These are phyloP conservation scores for Alternaria conjuncta DNA, from an alignment of 2,329 filamentous ascomycete species.

Conservation along the genomic window DNA sequence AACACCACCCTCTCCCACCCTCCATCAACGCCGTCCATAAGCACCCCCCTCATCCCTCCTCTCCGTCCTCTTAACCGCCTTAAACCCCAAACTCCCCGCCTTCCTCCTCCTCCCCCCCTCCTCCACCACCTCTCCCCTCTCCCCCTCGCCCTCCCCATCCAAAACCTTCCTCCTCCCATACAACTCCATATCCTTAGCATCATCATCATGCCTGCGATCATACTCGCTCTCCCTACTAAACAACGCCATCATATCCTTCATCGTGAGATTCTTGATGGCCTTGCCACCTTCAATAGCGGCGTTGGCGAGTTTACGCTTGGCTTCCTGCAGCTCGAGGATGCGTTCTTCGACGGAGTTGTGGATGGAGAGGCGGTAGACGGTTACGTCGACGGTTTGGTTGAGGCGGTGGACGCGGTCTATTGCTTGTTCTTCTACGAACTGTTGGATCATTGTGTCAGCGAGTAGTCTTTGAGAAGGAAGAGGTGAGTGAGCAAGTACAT, in stretches of 20 bases:
- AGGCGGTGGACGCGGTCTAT: constrained; percentile 99
- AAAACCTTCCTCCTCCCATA: constrained; percentile 44
- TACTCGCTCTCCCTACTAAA: constrained; percentile 75
- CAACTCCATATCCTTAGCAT: constrained; percentile 40
- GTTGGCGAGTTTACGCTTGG: constrained; percentile 90
- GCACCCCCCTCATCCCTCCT: constrained; percentile 48
- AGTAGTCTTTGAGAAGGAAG: too few relatives aligned
- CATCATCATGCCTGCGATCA: constrained; percentile 53
- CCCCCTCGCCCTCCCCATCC: constrained; percentile 18
- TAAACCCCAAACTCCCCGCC: constrained; percentile 38
- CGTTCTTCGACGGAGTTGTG: constrained; percentile 87
- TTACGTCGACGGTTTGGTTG: constrained; percentile 92
- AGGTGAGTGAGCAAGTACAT: constrained; percentile 37
- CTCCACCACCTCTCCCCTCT: constrained; percentile 20
- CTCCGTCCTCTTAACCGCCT: constrained; percentile 20
- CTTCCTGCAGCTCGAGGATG: constrained; percentile 92
- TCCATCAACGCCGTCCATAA: constrained; percentile 38
- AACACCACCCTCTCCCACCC: neutral
- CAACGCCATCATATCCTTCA: constrained; percentile 91
- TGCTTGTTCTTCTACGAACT: constrained; percentile 98
- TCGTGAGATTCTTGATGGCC: constrained; percentile 81
- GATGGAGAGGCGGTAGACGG: constrained; percentile 93
- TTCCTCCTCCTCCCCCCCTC: constrained; percentile 23
- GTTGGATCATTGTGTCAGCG: neutral
- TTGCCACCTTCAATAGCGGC: constrained; percentile 86